Base-by-base conservation (phyloP, 176 grass and related monocot genomes). In the Zea luxurians region DNA sequence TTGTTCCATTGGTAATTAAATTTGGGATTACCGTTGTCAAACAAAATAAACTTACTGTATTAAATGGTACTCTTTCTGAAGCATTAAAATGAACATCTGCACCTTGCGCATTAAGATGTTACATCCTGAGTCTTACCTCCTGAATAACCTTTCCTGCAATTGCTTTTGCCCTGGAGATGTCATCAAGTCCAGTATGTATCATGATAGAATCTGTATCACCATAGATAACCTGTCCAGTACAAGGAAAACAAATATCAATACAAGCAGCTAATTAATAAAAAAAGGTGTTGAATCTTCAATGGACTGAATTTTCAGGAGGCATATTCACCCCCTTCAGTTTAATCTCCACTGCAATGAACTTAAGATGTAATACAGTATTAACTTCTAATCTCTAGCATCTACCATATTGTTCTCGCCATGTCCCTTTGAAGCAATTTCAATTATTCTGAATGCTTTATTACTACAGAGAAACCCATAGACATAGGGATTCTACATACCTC, bases 141-240 rank as follows among this genome's bases (percentile, higher is more conserved):
- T 99, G 90, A 80, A 95, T 99, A 71, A 99, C 96, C 73, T 92
- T 99, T 84, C 88, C 90, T 73, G 96, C 96, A 86, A 92, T 95
- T 65, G 81, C 21, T 85, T 90, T 90, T 87, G 96, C 92, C 75
- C 77, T 91, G 50, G 86, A 87, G 66, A 99, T 94, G 71, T 95
- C 96, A 90, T 99, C 96, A 5, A 93, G 63, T 27, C 96, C 96
- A 81, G 89, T 99, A 80, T 95, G 76, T 89, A 99, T 95, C 96
- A 99, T 99, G 66, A 99, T 99, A 37, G 96, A 99, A 77, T 99
- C 96, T 18, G 96, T 99, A 70, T 99, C 96, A 1, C 96, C 96
- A 74, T 99, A 99, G 80, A 99, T 99, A 77, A 99, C 95, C 91
- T 98, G 85, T 76, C 61, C 63, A 48, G 3, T 48, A 65, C 16